Percentiles rank a stretch among this genome's conserved stretches.
Conservation (phyloP, 345 rosid species). For the Cardamine resedifolia region DNA sequence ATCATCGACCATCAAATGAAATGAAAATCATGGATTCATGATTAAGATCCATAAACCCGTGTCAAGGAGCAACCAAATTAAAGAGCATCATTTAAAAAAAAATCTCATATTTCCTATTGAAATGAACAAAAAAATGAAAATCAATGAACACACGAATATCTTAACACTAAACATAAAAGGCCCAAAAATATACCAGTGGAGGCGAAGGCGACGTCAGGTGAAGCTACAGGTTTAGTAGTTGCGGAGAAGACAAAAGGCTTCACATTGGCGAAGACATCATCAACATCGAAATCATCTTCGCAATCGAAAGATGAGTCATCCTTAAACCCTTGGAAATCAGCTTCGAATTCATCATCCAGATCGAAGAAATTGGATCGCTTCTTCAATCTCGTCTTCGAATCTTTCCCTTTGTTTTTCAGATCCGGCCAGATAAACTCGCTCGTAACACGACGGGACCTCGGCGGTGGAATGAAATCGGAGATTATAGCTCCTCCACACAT, state of each 20-base stretch:
- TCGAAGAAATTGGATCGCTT: conserved; percentile 42
- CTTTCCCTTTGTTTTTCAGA: conserved; percentile 47
- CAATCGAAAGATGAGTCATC: conserved; percentile 57
- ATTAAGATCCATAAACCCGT: conserved; percentile 23
- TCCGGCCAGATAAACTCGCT: conserved; percentile 75
- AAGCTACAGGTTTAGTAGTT: conserved; percentile 27
- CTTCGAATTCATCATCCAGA: conserved; percentile 61
- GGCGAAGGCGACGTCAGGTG: conserved; percentile 24
- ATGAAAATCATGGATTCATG: background rate
- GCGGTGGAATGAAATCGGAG: conserved; percentile 64
- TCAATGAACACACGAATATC: background rate
- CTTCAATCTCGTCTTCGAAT: conserved; percentile 39
- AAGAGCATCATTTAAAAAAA: background rate
- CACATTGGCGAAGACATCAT: conserved; percentile 43
- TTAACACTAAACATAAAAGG: background rate
- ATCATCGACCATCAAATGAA: background rate
- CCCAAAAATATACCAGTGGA: conserved; percentile 22
- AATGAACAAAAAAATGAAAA: background rate
- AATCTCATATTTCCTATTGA: background rate
- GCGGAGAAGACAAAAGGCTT: conserved; percentile 68
- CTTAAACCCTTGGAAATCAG: conserved; percentile 85
- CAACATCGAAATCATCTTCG: conserved; percentile 49
- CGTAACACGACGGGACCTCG: conserved; percentile 48
- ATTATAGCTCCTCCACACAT: conserved; percentile 99
- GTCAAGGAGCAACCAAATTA: background rate